phyloP scores from a whole-genome alignment of 192 early-diverging fungal genomes.

The Coemansia sp. region DNA sequence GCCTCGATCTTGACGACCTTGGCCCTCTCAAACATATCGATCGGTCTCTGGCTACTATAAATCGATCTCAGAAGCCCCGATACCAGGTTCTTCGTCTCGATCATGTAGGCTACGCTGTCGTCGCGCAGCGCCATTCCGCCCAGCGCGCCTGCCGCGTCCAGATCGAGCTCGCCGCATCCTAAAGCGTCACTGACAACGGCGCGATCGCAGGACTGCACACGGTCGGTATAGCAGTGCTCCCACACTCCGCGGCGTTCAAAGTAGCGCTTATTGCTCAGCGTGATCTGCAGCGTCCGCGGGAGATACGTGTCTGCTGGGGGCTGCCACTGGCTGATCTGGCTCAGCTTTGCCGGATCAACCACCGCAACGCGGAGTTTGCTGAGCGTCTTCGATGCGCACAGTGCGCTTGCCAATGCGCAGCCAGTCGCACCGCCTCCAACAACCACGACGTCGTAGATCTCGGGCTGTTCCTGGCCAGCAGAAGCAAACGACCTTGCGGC shows the following conservation, averaged over 20 bases:
- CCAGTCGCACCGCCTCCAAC: slow-evolving; percentile 91
- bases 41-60: slow-evolving; percentile 24
- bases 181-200: slow-evolving; percentile 49
- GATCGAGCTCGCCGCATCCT: slow-evolving; percentile 23
- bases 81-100: slow-evolving; percentile 86
- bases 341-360: slow-evolving; percentile 78
- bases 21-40: slow-evolving; percentile 70
- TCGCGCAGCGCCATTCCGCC: not conserved
- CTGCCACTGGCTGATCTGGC: slow-evolving; percentile 57
- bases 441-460: slow-evolving; percentile 81
- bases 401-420: slow-evolving; percentile 76
- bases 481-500: not conserved
- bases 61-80: slow-evolving; percentile 64
- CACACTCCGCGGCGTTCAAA: slow-evolving; percentile 63
- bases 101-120: slow-evolving; percentile 75
- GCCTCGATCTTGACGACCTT: slow-evolving; percentile 64
- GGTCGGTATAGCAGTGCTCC: slow-evolving; percentile 62
- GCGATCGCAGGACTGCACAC: slow-evolving; percentile 62
- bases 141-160: slow-evolving; percentile 5
- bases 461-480: not conserved
- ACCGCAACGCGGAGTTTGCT: slow-evolving; percentile 64
- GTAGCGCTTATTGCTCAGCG: slow-evolving; percentile 56
- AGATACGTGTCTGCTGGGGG: slow-evolving; percentile 64
- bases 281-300: slow-evolving; percentile 83
- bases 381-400: slow-evolving; percentile 40